Conservation (phyloP, 2,329 filamentous ascomycete species). For the Colletotrichum tofieldiae region DNA sequence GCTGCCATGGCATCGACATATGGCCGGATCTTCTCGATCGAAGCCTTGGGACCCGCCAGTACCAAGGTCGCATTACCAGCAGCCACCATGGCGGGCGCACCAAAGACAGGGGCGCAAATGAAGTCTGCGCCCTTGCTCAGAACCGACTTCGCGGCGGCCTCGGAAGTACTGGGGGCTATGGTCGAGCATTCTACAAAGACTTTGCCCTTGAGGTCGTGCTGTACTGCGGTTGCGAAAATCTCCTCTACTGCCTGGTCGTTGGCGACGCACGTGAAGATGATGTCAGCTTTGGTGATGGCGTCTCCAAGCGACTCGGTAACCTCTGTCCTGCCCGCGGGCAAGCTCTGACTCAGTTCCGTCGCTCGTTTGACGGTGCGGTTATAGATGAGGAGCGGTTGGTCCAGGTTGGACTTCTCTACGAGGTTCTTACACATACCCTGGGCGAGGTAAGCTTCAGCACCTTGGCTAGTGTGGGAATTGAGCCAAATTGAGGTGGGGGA, state of each 20-base stretch:
- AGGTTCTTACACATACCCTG: slow-evolving; percentile 91
- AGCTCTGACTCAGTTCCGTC: slow-evolving; percentile 72
- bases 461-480: slow-evolving; percentile 43
- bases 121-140: slow-evolving; percentile 77
- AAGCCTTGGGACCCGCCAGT: slow-evolving; percentile 74
- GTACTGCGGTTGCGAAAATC: slow-evolving; percentile 72
- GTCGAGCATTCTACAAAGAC: slow-evolving; percentile 91
- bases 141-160: slow-evolving; percentile 73
- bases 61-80: slow-evolving; percentile 81
- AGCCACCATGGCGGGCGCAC: slow-evolving; percentile 79
- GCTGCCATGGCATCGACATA: slow-evolving; percentile 83
- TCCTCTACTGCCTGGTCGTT: slow-evolving; percentile 82
- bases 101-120: slow-evolving; percentile 80
- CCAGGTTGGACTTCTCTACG: slow-evolving; percentile 81
- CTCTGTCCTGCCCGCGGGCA: slow-evolving; percentile 74
- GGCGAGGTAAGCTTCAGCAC: slow-evolving; percentile 25
- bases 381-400: slow-evolving; percentile 81
- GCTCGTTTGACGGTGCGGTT: slow-evolving; percentile 83
- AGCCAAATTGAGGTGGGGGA: slow-evolving; percentile 5
- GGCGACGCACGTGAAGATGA: slow-evolving; percentile 87
- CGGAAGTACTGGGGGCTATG: slow-evolving; percentile 86
- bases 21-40: slow-evolving; percentile 76
- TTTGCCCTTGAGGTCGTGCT: slow-evolving; percentile 75
- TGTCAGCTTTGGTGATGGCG: slow-evolving; percentile 77
- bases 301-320: slow-evolving; percentile 76